Percentiles rank a stretch among this genome's conserved stretches.
Conservation (phyloP, 176 grass and related monocot genomes). For the Metroxylon sagu region DNA sequence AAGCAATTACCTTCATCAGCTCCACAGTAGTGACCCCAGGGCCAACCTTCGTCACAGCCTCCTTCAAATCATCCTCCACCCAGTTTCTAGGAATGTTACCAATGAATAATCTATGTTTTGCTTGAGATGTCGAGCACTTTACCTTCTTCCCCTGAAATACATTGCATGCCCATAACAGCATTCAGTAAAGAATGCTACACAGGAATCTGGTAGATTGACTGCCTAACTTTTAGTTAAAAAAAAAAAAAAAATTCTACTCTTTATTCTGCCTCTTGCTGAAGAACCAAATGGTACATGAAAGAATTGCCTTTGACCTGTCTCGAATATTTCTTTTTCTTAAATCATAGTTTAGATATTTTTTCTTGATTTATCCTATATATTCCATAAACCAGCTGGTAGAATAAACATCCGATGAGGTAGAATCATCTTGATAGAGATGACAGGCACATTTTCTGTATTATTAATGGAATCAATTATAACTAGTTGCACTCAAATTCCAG, state of each 20-base stretch:
- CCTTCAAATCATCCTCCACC: slow-evolving; percentile 63
- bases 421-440: not conserved
- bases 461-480: not conserved
- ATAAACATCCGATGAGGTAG: not conserved
- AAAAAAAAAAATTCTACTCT: too few species aligned
- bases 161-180: too few species aligned
- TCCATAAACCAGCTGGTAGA: too few species aligned
- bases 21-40: slow-evolving; percentile 68
- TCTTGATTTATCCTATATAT: too few species aligned
- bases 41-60: slow-evolving; percentile 57
- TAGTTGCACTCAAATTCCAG: not conserved
- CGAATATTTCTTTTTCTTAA: too few species aligned
- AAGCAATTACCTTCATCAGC: slow-evolving; percentile 54
- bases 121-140: slow-evolving; percentile 62
- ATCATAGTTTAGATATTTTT: too few species aligned
- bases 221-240: too few species aligned
- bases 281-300: too few species aligned
- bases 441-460: not conserved
- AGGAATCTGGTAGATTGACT: too few species aligned
- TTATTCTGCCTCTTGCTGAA: too few species aligned
- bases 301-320: too few species aligned
- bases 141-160: slow-evolving; percentile 48
- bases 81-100: slow-evolving; percentile 79
- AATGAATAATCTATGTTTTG: slow-evolving; percentile 84
- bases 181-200: too few species aligned